Conservation (phyloP, 2,329 filamentous ascomycete species). For the Aspergillus flavus region DNA sequence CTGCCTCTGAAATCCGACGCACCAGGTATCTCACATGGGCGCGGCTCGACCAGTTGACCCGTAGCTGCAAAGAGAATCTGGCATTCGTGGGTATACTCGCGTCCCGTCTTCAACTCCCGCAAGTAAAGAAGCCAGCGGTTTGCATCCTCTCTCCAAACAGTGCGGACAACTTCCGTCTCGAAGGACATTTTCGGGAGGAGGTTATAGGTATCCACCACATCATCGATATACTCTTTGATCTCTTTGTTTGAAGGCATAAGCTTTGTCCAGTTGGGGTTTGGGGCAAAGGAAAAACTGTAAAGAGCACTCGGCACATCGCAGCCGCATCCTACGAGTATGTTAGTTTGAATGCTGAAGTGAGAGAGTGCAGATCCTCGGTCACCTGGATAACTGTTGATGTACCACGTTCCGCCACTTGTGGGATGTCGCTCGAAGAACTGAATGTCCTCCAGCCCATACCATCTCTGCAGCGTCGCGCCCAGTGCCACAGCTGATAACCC, state of each 20-base stretch:
- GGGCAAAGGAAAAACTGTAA: slow-evolving; percentile 59
- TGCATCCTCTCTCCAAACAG: slow-evolving; percentile 54
- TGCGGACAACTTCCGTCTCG: slow-evolving; percentile 15
- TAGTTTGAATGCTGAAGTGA: slow-evolving; percentile 11
- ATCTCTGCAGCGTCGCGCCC: slow-evolving; percentile 59
- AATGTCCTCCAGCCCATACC: slow-evolving; percentile 61
- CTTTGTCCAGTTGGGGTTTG: slow-evolving; percentile 54
- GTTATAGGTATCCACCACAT: slow-evolving; percentile 51
- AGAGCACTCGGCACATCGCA: slow-evolving; percentile 57
- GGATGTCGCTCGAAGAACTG: slow-evolving; percentile 60
- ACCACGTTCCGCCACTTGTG: slow-evolving; percentile 64
- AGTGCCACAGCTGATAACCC: slow-evolving; percentile 64
- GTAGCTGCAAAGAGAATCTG: slow-evolving; percentile 55
- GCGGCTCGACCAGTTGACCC: slow-evolving; percentile 57
- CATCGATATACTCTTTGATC: slow-evolving; percentile 54
- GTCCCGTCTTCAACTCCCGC: slow-evolving; percentile 25
- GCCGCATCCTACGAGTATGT: slow-evolving; percentile 42
- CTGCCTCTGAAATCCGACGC: slow-evolving; percentile 22
- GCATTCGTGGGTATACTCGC: slow-evolving; percentile 43
- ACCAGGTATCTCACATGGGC: slow-evolving; percentile 42
- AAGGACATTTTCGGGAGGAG: slow-evolving; percentile 35
- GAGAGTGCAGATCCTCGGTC: no score
- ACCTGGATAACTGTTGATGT: slow-evolving; percentile 48
- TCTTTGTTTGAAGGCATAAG: slow-evolving; percentile 53
- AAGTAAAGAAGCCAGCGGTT: slow-evolving; percentile 49